Evolutionary conservation across 495 filamentous ascomycete genomes (phyloP).

Genomic region (Lentithecium fluviatile): DNA sequence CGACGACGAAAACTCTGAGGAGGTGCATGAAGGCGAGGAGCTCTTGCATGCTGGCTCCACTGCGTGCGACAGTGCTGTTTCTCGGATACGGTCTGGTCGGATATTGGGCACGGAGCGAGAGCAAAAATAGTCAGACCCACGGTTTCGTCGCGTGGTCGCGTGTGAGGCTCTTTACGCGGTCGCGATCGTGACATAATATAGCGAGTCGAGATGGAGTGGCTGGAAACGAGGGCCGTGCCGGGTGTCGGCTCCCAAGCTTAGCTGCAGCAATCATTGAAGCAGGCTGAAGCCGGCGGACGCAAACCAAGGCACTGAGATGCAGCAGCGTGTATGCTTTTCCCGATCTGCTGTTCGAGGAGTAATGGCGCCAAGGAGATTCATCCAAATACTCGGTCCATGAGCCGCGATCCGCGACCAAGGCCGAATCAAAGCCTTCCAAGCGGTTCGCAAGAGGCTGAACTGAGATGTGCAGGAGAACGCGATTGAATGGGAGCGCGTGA

Average conservation of each 20-base stretch:
- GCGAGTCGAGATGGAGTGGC: neutral
- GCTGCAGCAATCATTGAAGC: neutral
- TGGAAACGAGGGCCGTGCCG: neutral
- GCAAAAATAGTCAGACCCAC: neutral
- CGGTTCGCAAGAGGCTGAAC: neutral
- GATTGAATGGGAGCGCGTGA: neutral
- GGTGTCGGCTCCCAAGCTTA: neutral
- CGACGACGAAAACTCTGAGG: neutral
- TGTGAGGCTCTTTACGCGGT: neutral
- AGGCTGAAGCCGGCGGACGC: neutral
- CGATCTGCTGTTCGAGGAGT: no score
- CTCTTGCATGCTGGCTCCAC: neutral
- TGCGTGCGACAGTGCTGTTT: neutral
- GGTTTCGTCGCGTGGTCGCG: conserved; percentile 2
- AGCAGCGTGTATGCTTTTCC: neutral
- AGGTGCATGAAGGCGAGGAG: neutral
- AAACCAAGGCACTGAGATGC: neutral
- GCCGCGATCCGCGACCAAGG: neutral
- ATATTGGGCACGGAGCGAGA: neutral
- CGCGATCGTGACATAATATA: neutral
- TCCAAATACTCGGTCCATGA: neutral
- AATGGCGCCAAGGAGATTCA: no score
- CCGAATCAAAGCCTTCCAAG: neutral
- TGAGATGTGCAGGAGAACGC: neutral
- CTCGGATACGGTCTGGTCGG: neutral